Base-by-base conservation (phyloP, 2,329 filamentous ascomycete genomes). In the Microsporum ferrugineum region DNA sequence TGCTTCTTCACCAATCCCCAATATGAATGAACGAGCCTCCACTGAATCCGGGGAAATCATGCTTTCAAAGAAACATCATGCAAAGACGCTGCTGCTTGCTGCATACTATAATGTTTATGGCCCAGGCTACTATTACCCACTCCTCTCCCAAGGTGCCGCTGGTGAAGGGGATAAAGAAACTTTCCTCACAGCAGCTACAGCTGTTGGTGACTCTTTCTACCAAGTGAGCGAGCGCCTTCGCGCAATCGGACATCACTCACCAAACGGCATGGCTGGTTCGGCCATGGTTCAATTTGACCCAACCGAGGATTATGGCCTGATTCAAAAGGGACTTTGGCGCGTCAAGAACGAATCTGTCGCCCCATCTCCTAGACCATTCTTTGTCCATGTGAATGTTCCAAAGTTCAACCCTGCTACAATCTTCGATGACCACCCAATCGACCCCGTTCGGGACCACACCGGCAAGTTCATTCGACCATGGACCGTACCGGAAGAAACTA, bases 151-250 rank as follows among this genome's bases (percentile, higher is more conserved):
- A 66, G 78, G 78, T 38, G 77, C 74, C 5, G 70, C 75, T 0
- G 79, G 78, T 8, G 72, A 80, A 67, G 79, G 79, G 14, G 78
- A 80, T 68, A 80, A 80, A 65, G 78, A 80, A 65, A 80, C 78
- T 0, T 80, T 80, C 64, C 66, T 78, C 14, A 71, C 75, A 3
- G 78, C 78, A 5, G 77, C 79, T 6, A 63, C 73, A 2, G 75
- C 70, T 8, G 66, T 78, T 1, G 66, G 69, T 3, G 69, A 74
- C 4, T 65, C 73, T 1, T 78, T 74, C 65, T 77, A 79, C 64
- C 70, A 74, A 38, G 77, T 79, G 53, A 70, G 68, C 36, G 69
- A 73, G 60, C 69, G 66, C 10, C 71, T 75, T 29, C 66, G 67
- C 36, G 69, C 72, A 41, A 68, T 73, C 49, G 71, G 71, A 61